Conservation (phyloP, 192 early-diverging fungal species). For the Jimgerdemannia lactiflua region DNA sequence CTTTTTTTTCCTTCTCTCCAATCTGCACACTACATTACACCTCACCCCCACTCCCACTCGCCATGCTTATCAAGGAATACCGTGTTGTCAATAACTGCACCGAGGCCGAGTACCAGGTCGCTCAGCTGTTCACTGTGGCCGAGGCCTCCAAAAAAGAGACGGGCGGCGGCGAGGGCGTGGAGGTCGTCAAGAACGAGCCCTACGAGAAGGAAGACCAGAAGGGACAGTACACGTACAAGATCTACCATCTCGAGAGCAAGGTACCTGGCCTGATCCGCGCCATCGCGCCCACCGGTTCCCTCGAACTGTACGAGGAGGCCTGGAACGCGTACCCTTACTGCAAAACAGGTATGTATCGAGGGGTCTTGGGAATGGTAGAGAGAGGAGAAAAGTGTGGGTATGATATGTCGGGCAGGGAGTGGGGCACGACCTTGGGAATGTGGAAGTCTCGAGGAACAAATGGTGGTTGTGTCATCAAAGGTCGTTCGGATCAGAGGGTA, state of each 20-base stretch:
- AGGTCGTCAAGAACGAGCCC: conserved; percentile 74
- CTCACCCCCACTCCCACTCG: neutral
- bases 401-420: neutral
- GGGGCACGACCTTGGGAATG: neutral
- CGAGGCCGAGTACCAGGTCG: conserved; percentile 69
- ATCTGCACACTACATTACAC: too few species aligned
- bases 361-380: conserved; percentile 3
- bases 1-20: neutral
- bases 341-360: conserved; percentile 29
- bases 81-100: conserved; percentile 76
- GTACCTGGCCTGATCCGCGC: conserved; percentile 58
- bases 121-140: conserved; percentile 74
- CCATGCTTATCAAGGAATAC: conserved; percentile 75
- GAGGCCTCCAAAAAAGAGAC: conserved; percentile 76
- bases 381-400: conserved; percentile 5
- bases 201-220: conserved; percentile 68
- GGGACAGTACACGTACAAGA: conserved; percentile 82
- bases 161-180: conserved; percentile 78
- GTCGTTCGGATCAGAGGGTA: neutral
- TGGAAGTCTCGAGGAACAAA: neutral
- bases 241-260: conserved; percentile 51
- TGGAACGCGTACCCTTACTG: conserved; percentile 82
- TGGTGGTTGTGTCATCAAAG: neutral
- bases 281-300: conserved; percentile 60
- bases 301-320: conserved; percentile 74